Conservation (phyloP, 2,329 filamentous ascomycete genomes). For the Monosporascus sp. region DNA sequence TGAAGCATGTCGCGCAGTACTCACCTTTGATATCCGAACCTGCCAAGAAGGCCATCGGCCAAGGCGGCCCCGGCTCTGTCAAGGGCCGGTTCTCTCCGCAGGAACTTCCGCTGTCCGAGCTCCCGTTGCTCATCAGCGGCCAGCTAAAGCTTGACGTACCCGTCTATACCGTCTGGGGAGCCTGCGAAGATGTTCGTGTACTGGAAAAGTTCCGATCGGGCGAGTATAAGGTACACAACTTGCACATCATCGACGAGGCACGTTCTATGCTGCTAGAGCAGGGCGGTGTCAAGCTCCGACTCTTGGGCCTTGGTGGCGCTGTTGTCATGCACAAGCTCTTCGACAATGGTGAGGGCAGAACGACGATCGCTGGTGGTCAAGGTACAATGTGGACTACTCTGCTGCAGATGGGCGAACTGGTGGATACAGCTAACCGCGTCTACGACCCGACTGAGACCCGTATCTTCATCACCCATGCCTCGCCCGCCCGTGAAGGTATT, state of each 20-base stretch:
- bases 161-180: slow-evolving; percentile 98
- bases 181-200: slow-evolving; percentile 95
- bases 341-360: slow-evolving; percentile 95
- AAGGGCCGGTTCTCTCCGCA: slow-evolving; percentile 78
- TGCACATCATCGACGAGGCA: slow-evolving; percentile 97
- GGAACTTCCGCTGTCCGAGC: slow-evolving; percentile 86
- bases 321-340: slow-evolving; percentile 99
- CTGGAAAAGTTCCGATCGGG: slow-evolving; percentile 95
- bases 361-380: slow-evolving; percentile 95
- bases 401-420: slow-evolving; percentile 94
- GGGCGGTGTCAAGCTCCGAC: slow-evolving; percentile 89
- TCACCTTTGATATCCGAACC: slow-evolving; percentile 85
- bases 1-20: slow-evolving; percentile 98
- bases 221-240: slow-evolving; percentile 95
- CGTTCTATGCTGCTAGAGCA: slow-evolving; percentile 93
- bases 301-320: slow-evolving; percentile 88
- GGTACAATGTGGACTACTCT: slow-evolving; percentile 99
- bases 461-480: slow-evolving; percentile 94
- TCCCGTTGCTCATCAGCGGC: slow-evolving; percentile 82
- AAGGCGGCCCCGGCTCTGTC: slow-evolving; percentile 67
- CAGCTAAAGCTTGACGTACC: slow-evolving; percentile 89
- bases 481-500: slow-evolving; percentile 91
- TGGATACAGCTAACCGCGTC: slow-evolving; percentile 95
- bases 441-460: slow-evolving; percentile 98
- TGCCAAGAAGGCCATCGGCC: slow-evolving; percentile 62